Percentiles rank a stretch among this genome's conserved stretches.
Conservation (phyloP, 306 rosid species). For the Abrus pulchellus region DNA sequence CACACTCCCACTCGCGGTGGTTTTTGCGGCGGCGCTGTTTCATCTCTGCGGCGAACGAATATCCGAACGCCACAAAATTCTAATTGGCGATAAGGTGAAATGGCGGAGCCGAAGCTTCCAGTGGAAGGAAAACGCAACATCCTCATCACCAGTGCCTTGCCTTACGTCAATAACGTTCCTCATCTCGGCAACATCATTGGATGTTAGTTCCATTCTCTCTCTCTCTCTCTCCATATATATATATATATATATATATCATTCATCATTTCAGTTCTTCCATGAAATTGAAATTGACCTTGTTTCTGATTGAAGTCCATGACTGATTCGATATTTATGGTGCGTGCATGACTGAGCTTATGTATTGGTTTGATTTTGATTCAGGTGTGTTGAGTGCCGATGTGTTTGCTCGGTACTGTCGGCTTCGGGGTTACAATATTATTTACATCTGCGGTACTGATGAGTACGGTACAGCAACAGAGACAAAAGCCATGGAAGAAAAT, state of each 20-base stretch:
- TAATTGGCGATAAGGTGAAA: not conserved
- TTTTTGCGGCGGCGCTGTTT: not conserved
- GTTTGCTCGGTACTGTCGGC: conserved; percentile 89
- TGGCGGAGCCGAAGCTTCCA: conserved; percentile 69
- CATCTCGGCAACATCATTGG: conserved; percentile 98
- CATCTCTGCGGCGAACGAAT: not conserved
- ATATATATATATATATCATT: no score
- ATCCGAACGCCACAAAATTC: not conserved
- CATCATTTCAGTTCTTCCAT: not conserved
- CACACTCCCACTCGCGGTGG: not conserved
- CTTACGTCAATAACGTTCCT: conserved; percentile 96
- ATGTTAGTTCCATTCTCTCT: conserved; percentile 42
- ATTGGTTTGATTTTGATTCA: conserved; percentile 41
- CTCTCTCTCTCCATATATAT: no score
- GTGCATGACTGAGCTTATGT: not conserved
- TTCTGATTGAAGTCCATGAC: not conserved
- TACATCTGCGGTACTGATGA: conserved; percentile 96
- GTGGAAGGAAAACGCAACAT: conserved; percentile 82
- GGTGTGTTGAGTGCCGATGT: conserved; percentile 96
- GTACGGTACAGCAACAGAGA: conserved; percentile 96
- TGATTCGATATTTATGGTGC: not conserved
- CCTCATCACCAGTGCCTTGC: conserved; percentile 96
- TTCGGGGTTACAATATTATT: conserved; percentile 80
- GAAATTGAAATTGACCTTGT: not conserved
- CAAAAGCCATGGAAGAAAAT: conserved; percentile 95